These are phyloP conservation scores for Diutina ranongensis DNA, from an alignment of 1,139 yeast genomes.

Conservation along the genomic window DNA sequence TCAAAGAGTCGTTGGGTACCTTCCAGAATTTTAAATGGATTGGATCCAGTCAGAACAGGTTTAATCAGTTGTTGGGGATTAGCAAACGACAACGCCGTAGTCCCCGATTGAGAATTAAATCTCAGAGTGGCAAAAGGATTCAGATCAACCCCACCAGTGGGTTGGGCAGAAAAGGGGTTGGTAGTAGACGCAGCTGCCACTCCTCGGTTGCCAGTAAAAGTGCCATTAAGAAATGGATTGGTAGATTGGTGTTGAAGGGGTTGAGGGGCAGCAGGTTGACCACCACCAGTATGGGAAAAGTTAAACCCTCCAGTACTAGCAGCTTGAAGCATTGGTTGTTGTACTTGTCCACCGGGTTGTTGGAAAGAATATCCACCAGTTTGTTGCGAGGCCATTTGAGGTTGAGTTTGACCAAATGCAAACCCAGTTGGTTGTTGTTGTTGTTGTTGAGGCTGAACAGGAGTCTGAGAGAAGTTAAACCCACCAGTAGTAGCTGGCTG, in stretches of 20 bases:
- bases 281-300: not conserved
- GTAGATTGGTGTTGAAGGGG: conserved; percentile 13
- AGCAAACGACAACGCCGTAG: conserved; percentile 3
- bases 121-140: conserved; percentile 5
- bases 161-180: conserved; percentile 34
- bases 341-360: conserved; percentile 9
- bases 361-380: conserved; percentile 9
- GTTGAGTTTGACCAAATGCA: conserved; percentile 8
- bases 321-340: not conserved
- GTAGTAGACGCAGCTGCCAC: conserved; percentile 23
- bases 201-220: conserved; percentile 11
- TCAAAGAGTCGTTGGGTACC: conserved; percentile 6
- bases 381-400: too few relatives aligned
- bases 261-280: conserved; percentile 8
- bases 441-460: not conserved
- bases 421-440: not conserved
- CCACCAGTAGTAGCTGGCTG: not conserved
- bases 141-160: not conserved
- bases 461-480: not conserved
- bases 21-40: conserved; percentile 20
- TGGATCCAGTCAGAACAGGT: conserved; percentile 19
- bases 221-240: conserved; percentile 32
- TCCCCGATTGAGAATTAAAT: not conserved
- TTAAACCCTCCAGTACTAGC: not conserved
- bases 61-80: not conserved